A percentile compares a stretch with the other conserved stretches of the same genome.
Conservation (phyloP, 306 rosid species). For the Cucumis hystrix region DNA sequence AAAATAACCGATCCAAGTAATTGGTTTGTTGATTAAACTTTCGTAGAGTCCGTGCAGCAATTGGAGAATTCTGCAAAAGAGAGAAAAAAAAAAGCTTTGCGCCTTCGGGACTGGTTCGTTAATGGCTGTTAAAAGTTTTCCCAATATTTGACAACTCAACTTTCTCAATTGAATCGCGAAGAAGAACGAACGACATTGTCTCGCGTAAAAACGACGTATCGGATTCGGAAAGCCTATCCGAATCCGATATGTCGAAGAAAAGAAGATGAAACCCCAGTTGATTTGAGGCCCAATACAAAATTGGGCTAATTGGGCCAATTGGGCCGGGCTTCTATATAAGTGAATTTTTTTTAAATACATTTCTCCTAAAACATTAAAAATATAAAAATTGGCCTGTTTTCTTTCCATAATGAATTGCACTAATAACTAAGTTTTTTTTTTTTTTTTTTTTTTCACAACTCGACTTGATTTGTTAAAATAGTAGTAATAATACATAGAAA, state of each 20-base stretch:
- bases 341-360: background rate
- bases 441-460: too few relatives aligned
- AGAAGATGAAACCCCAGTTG: background rate
- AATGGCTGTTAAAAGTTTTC: background rate
- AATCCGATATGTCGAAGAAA: background rate
- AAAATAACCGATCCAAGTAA: background rate
- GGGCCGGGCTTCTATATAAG: background rate
- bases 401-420: too few relatives aligned
- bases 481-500: too few relatives aligned
- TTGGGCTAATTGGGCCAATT: background rate
- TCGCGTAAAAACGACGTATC: background rate
- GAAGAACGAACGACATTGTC: background rate
- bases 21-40: background rate
- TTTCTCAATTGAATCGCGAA: background rate
- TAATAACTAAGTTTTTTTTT: too few relatives aligned
- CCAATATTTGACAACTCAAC: background rate
- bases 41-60: background rate
- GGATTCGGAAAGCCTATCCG: background rate
- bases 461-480: too few relatives aligned
- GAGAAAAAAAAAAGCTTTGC: background rate
- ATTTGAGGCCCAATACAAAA: background rate
- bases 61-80: background rate
- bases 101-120: conserved; percentile 2
- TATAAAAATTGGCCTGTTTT: too few relatives aligned
- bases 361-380: too few relatives aligned